Conservation (phyloP, 2,329 filamentous ascomycete genomes). For the Tolypocladium capitatum region DNA sequence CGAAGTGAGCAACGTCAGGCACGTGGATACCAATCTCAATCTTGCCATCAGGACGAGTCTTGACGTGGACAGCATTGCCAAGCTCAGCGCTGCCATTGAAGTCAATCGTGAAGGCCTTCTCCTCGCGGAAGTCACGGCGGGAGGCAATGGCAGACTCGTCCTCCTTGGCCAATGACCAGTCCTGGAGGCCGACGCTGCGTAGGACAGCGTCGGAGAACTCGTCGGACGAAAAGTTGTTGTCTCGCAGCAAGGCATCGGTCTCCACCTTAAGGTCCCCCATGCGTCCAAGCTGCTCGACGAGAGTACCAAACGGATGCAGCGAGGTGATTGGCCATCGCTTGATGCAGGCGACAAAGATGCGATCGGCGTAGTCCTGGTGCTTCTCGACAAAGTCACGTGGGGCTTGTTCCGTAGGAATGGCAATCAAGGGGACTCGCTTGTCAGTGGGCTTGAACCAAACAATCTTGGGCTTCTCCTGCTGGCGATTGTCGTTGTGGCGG, state of each 20-base stretch:
- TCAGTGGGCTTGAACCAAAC: constrained; percentile 99
- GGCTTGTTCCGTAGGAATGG: constrained; percentile 95
- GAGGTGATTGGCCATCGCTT: constrained; percentile 99
- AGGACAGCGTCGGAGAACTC: constrained; percentile 95
- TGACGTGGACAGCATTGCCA: constrained; percentile 87
- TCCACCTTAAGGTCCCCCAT: constrained; percentile 98
- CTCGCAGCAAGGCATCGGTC: constrained; percentile 87
- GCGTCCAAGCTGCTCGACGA: constrained; percentile 90
- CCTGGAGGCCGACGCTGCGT: constrained; percentile 81
- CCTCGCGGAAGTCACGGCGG: constrained; percentile 80
- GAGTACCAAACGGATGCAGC: constrained; percentile 94
- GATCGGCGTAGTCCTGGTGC: constrained; percentile 92
- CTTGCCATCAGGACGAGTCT: constrained; percentile 67
- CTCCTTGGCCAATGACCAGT: constrained; percentile 80
- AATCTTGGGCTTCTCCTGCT: constrained; percentile 95
- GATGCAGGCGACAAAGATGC: constrained; percentile 97
- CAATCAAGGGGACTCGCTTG: constrained; percentile 95
- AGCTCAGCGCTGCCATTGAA: constrained; percentile 78
- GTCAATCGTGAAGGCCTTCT: constrained; percentile 85
- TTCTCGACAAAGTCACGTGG: constrained; percentile 97
- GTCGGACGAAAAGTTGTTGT: constrained; percentile 97
- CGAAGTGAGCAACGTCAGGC: constrained; percentile 89
- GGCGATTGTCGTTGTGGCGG: constrained; percentile 63
- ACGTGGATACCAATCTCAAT: constrained; percentile 94
- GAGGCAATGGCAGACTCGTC: constrained; percentile 58